Conservation (phyloP, 1,139 yeast genomes). For the Petasospora rhodanensis region DNA sequence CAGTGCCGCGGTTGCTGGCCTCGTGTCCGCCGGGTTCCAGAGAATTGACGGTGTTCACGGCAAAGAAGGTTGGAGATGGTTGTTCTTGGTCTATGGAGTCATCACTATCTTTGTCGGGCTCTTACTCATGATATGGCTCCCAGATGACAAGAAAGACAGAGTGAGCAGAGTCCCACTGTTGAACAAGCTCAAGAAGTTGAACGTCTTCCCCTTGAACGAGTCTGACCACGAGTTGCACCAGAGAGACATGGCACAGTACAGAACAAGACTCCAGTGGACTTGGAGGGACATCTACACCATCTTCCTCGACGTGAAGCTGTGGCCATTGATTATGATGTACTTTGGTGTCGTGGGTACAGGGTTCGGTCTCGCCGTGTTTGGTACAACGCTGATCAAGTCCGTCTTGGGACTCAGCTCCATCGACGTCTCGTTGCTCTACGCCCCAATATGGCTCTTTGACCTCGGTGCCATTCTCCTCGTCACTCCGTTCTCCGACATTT, state of each 20-base stretch:
- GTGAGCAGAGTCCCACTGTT: constrained; percentile 8
- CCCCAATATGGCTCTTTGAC: constrained; percentile 90
- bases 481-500: constrained; percentile 78
- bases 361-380: constrained; percentile 79
- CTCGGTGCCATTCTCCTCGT: constrained; percentile 69
- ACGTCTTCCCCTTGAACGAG: constrained; percentile 40
- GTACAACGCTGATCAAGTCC: constrained; percentile 70
- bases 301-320: constrained; percentile 58
- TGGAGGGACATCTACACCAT: constrained; percentile 55
- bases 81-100: constrained; percentile 72
- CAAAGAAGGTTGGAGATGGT: constrained; percentile 83
- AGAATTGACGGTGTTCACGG: constrained; percentile 72
- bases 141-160: constrained; percentile 41
- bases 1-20: constrained; percentile 81
- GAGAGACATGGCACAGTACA: constrained; percentile 55
- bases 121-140: constrained; percentile 75
- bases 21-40: constrained; percentile 84
- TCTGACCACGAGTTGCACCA: constrained; percentile 55
- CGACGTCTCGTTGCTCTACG: constrained; percentile 68
- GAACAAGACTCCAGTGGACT: constrained; percentile 48
- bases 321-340: constrained; percentile 85
- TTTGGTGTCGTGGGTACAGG: constrained; percentile 93
- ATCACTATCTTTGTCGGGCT: constrained; percentile 68
- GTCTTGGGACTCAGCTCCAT: constrained; percentile 63
- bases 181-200: constrained; percentile 17